Evolutionary conservation across 2,329 filamentous ascomycete genomes (phyloP).

Genomic region (Pseudogymnoascus destructans): DNA sequence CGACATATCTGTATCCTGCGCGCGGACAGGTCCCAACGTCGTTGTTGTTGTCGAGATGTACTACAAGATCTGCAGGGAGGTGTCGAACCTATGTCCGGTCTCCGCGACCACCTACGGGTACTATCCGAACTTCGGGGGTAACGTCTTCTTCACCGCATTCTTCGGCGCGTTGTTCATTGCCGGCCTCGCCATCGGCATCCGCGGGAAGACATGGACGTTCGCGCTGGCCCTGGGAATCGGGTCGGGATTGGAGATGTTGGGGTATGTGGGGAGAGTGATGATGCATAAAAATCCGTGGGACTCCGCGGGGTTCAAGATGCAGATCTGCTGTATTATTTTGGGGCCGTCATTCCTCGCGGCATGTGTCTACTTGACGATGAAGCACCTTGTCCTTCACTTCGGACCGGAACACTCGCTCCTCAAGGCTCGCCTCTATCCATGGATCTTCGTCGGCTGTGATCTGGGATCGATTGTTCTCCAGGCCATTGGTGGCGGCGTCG

Average conservation of each 20-base stretch:
- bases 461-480: conserved; percentile 45
- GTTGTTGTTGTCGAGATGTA: not conserved
- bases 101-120: conserved; percentile 32
- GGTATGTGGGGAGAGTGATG: conserved; percentile 39
- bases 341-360: conserved; percentile 42
- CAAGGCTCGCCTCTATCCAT: conserved; percentile 38
- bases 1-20: not conserved
- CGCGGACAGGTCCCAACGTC: not conserved
- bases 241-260: conserved; percentile 38
- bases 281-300: conserved; percentile 43
- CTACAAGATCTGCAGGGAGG: conserved; percentile 2
- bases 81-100: not conserved
- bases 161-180: conserved; percentile 35
- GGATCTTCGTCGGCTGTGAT: conserved; percentile 45
- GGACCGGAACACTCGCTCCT: conserved; percentile 38
- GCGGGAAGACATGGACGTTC: conserved; percentile 43
- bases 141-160: conserved; percentile 38
- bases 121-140: conserved; percentile 41
- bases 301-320: conserved; percentile 40
- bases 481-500: conserved; percentile 43
- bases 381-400: conserved; percentile 41
- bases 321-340: conserved; percentile 37
- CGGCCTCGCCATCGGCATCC: conserved; percentile 33
- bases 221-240: conserved; percentile 37
- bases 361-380: conserved; percentile 50